Evolutionary conservation across 805 yeast genomes (phyloP), one percentile per base, ranked within the genome.

Genomic region (Vanderwaltozyma verrucispora): DNA sequence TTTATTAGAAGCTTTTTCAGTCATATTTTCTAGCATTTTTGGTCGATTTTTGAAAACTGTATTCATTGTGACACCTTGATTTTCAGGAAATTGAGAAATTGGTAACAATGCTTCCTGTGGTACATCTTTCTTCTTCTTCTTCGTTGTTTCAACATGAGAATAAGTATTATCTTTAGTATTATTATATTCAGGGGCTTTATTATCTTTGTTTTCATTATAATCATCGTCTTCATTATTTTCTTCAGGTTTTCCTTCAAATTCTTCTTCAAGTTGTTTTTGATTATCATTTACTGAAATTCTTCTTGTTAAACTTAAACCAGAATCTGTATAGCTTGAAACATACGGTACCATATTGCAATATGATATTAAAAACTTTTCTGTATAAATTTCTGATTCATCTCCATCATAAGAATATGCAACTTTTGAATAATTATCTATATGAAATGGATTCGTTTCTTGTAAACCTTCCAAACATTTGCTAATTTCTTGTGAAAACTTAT

Each of bases 301-400:
- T 28, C 14, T 28, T 28, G 18, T 7, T 12, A 28, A 14, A 28
- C 18, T 28, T 28, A 28, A 28, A 9, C 27, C 32, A 3, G 40
- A 33, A 28, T 33, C 26, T 23, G 28, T 23, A n/a, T 32, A 32
- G 12, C 26, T 26, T 23, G 31, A 13, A 9, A 37, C 20, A 15
- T 26, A n/a, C 11, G 50, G 52, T 5, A 43, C 35, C 28, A 43
- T 25, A 32, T 43, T 35, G 28, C 58, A 53, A 23, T 46, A 34
- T 44, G 49, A 43, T 13, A 33, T 32, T 8, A 51, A 39, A 2
- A 51, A 38, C 4, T 37, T 20, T 30, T 48, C 53, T 5, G 15
- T 28, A n/a, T 39, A 42, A 17, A 42, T 28, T 29, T 28, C 35
- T 10, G 41, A 18, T 5, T 39, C 28, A 17, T 39, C 44, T 7